Evolutionary conservation across 331 rosid species (phyloP), one percentile per base, ranked within the genome.

Genomic region (Prunus yedoensis): DNA sequence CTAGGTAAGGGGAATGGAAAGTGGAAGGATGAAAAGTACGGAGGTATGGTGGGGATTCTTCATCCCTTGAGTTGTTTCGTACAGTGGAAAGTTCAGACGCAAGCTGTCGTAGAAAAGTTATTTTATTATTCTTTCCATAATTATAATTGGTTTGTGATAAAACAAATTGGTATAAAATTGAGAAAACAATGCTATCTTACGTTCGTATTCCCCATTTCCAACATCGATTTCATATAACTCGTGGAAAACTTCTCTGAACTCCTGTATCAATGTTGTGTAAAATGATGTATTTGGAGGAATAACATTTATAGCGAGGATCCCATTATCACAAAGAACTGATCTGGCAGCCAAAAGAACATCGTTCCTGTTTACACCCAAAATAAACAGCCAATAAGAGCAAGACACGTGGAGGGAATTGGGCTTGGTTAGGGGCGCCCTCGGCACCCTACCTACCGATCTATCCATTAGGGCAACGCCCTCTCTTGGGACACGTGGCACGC

Each of bases 141-240:
- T 27, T 27, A 1, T 1, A 27, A 27, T 27, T 27, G 28, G 28
- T 11, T 45, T 45, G 49, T 9, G 10, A 54, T 11, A 54, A n/a
- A 54, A 5, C 27, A 10, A 68, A 68, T 0, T 14, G 5, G 10
- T 5, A 43, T 1, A 20, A 58, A 58, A 58, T 54, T 43, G 28
- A 14, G 52, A 8, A 67, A 14, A 46, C 3, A 21, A 32, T 25
- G 11, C 9, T 20, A 8, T 25, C 11, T 25, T 17, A 12, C 12
- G 23, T 21, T 25, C 23, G 46, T 50, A 21, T 47, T 47, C 1
- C 8, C 84, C 90, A 78, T 94, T 90, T 41, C 91, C 91, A 12
- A 90, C 92, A 41, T 89, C 95, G 72, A 89, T 84, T 83, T 82
- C 82, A 61, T 86, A 92, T 45, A 91, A 67, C 64, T 91, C 93